Percentiles rank a stretch among this genome's conserved stretches.
phyloP scores from a whole-genome alignment of 2,329 filamentous ascomycete species.

The Aspergillus japonicus region DNA sequence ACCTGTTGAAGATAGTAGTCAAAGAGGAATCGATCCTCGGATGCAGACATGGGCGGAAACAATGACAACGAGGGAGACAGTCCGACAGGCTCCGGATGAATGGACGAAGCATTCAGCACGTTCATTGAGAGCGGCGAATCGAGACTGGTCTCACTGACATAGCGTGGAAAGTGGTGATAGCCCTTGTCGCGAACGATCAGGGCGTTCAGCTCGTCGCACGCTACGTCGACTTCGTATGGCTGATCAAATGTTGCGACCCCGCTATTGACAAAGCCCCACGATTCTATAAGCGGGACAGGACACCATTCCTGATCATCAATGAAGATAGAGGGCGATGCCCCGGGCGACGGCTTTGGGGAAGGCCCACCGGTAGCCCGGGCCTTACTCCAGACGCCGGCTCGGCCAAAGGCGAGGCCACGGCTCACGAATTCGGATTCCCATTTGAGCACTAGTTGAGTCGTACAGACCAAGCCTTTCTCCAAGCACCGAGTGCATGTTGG shows the following conservation, averaged over 20 bases:
- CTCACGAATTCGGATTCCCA: slow-evolving; percentile 43
- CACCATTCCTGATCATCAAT: slow-evolving; percentile 29
- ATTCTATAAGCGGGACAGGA: slow-evolving; percentile 24
- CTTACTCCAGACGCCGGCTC: slow-evolving; percentile 45
- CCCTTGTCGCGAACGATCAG: slow-evolving; percentile 11
- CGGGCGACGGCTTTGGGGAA: slow-evolving; percentile 19
- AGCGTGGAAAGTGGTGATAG: background rate
- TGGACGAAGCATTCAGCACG: background rate
- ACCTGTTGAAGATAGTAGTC: slow-evolving; percentile 44
- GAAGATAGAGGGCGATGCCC: slow-evolving; percentile 16
- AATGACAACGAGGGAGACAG: slow-evolving; percentile 24
- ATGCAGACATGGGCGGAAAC: slow-evolving; percentile 31
- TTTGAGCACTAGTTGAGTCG: slow-evolving; percentile 38
- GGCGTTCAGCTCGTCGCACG: slow-evolving; percentile 23
- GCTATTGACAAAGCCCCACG: slow-evolving; percentile 37
- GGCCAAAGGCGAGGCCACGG: slow-evolving; percentile 44
- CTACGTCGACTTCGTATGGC: slow-evolving; percentile 27
- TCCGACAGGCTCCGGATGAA: slow-evolving; percentile 1
- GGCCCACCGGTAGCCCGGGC: slow-evolving; percentile 18
- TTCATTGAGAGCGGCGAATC: slow-evolving; percentile 1
- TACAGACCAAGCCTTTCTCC: slow-evolving; percentile 37
- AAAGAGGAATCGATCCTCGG: slow-evolving; percentile 33
- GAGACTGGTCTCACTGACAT: background rate
- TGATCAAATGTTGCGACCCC: slow-evolving; percentile 29
- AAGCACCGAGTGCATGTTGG: slow-evolving; percentile 39